These are phyloP conservation scores for Papiliotrema nemorosa DNA, from an alignment of 1,284 basidiomycete genomes.

Conservation along the genomic window DNA sequence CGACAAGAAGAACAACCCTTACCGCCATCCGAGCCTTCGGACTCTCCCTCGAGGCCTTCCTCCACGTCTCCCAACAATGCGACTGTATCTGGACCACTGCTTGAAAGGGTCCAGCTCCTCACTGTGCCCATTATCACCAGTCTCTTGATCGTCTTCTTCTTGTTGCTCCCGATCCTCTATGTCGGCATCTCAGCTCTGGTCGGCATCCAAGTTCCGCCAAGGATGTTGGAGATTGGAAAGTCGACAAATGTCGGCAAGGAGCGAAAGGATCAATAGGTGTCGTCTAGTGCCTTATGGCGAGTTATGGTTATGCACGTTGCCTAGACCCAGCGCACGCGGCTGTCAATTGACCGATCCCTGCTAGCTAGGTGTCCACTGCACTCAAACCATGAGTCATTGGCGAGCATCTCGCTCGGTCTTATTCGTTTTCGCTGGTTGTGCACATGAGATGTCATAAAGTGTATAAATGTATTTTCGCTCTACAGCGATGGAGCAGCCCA, in stretches of 20 bases:
- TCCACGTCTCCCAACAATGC: slow-evolving; percentile 16
- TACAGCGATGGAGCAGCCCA: too few relatives aligned
- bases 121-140: slow-evolving; percentile 72
- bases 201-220: slow-evolving; percentile 64
- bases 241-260: slow-evolving; percentile 59
- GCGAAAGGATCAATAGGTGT: slow-evolving; percentile 70
- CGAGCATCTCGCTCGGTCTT: too few relatives aligned
- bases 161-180: slow-evolving; percentile 67
- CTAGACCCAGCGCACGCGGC: too few relatives aligned
- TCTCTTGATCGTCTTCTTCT: slow-evolving; percentile 64
- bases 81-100: slow-evolving; percentile 34
- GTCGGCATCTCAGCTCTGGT: slow-evolving; percentile 66
- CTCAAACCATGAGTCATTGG: too few relatives aligned
- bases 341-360: too few relatives aligned
- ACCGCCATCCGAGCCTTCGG: slow-evolving; percentile 6
- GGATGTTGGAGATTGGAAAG: slow-evolving; percentile 47
- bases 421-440: too few relatives aligned
- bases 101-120: slow-evolving; percentile 70
- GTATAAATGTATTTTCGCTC: too few relatives aligned
- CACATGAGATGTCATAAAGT: too few relatives aligned
- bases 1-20: slow-evolving; percentile 31
- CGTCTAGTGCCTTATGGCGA: too few relatives aligned
- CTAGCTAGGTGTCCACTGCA: too few relatives aligned
- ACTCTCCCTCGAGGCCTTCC: slow-evolving; percentile 5
- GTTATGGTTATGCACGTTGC: too few relatives aligned